These are phyloP conservation scores for Lentinus brumalis DNA, from an alignment of 768 basidiomycete species.

Conservation along the genomic window DNA sequence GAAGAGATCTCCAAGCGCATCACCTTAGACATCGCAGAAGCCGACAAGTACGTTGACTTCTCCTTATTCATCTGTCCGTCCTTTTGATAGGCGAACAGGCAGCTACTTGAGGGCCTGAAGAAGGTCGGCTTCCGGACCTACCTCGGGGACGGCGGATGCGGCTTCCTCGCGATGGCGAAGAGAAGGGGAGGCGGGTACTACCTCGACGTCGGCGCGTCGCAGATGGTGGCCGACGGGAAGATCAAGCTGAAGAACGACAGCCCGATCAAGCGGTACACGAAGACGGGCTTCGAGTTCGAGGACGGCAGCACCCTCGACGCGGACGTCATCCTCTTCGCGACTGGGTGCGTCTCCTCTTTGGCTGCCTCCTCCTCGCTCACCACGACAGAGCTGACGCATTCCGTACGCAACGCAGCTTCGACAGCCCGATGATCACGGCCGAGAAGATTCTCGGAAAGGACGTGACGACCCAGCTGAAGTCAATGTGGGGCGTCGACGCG, in stretches of 20 bases:
- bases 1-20: slow-evolving; percentile 33
- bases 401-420: slow-evolving; percentile 39
- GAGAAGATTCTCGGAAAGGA: slow-evolving; percentile 49
- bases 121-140: slow-evolving; percentile 59
- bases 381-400: background rate
- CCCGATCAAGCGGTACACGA: slow-evolving; percentile 36
- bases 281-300: slow-evolving; percentile 41
- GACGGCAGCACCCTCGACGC: slow-evolving; percentile 45
- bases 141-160: slow-evolving; percentile 53
- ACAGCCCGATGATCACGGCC: slow-evolving; percentile 43
- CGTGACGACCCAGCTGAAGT: slow-evolving; percentile 45
- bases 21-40: slow-evolving; percentile 35
- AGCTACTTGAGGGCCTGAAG: slow-evolving; percentile 54
- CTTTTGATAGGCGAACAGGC: slow-evolving; percentile 27
- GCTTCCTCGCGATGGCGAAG: slow-evolving; percentile 51
- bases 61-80: background rate
- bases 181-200: slow-evolving; percentile 65
- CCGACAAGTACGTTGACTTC: slow-evolving; percentile 26
- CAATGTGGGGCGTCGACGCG: slow-evolving; percentile 65
- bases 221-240: slow-evolving; percentile 64
- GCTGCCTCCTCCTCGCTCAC: background rate
- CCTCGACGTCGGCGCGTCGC: slow-evolving; percentile 57
- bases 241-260: slow-evolving; percentile 69
- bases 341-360: slow-evolving; percentile 37
- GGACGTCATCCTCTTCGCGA: slow-evolving; percentile 53